Evolutionary conservation across 352 stramenopile species (phyloP).

Genomic region (Phytopythium litorale): DNA sequence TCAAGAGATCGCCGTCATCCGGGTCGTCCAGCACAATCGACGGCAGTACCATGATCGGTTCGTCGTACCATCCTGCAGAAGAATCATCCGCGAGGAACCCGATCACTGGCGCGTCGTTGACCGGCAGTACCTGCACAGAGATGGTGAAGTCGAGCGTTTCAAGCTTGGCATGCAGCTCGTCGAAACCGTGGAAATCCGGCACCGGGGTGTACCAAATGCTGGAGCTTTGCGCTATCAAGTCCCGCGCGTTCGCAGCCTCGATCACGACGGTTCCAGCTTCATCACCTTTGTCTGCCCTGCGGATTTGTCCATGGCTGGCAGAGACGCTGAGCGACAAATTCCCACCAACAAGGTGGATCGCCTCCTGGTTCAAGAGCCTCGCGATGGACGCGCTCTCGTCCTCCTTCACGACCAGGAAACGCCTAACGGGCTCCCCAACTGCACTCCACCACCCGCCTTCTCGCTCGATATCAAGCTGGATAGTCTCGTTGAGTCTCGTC

Average conservation of each 20-base stretch:
- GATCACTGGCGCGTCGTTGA: conserved; percentile 23
- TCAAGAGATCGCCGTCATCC: conserved; percentile 27
- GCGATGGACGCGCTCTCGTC: conserved; percentile 16
- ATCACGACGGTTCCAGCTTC: neutral
- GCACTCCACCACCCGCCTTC: neutral
- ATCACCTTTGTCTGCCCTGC: neutral
- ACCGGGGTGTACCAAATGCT: conserved; percentile 17
- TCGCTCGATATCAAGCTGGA: neutral
- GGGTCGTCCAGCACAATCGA: conserved; percentile 26
- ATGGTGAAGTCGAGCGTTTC: conserved; percentile 13
- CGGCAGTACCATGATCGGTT: conserved; percentile 28
- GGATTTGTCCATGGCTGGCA: neutral
- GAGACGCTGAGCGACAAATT: conserved; percentile 1
- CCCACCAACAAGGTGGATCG: neutral
- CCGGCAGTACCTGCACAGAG: conserved; percentile 31
- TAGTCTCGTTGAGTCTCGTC: neutral
- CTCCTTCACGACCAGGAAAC: conserved; percentile 12
- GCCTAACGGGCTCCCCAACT: conserved; percentile 1
- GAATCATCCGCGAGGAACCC: conserved; percentile 12
- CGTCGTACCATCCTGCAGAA: conserved; percentile 19
- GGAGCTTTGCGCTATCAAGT: conserved; percentile 9
- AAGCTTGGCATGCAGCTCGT: conserved; percentile 16
- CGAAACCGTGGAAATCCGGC: conserved; percentile 21
- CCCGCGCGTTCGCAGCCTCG: neutral
- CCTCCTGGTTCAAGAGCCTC: conserved; percentile 10